Evolutionary conservation across 768 basidiomycete species (phyloP).

Genomic region (Leucocoprinus sp.): DNA sequence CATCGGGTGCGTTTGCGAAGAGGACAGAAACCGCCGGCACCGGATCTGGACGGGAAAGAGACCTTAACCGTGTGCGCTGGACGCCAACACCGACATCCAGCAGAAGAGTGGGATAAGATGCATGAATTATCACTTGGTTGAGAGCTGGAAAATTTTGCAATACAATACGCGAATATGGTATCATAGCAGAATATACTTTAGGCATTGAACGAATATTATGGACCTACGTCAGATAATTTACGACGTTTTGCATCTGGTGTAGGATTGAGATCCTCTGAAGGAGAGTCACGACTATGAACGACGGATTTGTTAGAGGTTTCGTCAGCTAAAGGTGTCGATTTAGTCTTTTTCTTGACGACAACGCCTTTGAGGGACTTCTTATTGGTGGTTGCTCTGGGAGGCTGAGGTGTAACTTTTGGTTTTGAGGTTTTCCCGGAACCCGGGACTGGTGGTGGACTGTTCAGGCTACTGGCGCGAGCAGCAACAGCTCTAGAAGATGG

Average conservation of each 20-base stretch:
- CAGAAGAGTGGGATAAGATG: slow-evolving; percentile 14
- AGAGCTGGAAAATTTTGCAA: too few relatives aligned
- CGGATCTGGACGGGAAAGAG: slow-evolving; percentile 43
- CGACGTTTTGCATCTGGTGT: slow-evolving; percentile 50
- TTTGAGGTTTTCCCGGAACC: slow-evolving; percentile 22
- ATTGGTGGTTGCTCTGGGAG: slow-evolving; percentile 28
- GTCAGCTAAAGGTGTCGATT: slow-evolving; percentile 22
- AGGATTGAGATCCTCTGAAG: slow-evolving; percentile 14
- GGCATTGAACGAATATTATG: neutral
- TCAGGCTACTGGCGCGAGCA: slow-evolving; percentile 48
- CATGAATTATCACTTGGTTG: too few relatives aligned
- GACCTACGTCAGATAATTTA: slow-evolving; percentile 32
- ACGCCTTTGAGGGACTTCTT: slow-evolving; percentile 73
- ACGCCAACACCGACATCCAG: slow-evolving; percentile 58
- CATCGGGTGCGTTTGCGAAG: slow-evolving; percentile 52
- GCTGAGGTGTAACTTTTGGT: slow-evolving; percentile 23
- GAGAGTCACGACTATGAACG: neutral
- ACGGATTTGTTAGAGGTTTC: neutral
- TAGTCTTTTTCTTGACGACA: slow-evolving; percentile 69
- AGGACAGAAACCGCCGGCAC: slow-evolving; percentile 52
- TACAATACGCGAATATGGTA: too few relatives aligned
- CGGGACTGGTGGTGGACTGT: slow-evolving; percentile 34
- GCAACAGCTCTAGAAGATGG: slow-evolving; percentile 48
- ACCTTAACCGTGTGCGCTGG: slow-evolving; percentile 64
- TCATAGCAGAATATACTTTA: neutral